Evolutionary conservation across 2,329 filamentous ascomycete species (phyloP).

Genomic region (Fusarium luffae): DNA sequence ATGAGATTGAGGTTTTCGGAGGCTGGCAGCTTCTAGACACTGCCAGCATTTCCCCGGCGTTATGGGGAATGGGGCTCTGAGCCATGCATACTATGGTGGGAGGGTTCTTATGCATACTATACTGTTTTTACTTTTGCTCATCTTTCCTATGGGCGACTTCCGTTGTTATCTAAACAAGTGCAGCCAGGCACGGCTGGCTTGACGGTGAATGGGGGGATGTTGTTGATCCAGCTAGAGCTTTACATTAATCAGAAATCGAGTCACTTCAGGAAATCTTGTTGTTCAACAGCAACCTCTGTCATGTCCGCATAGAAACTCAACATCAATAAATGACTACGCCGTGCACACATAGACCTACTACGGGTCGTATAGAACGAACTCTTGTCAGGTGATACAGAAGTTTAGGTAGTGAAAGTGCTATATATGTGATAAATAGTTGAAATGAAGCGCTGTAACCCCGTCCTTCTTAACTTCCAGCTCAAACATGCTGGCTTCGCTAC

Average conservation of each 20-base stretch:
- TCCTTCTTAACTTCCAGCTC: slow-evolving; percentile 23
- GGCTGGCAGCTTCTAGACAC: neutral
- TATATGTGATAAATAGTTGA: slow-evolving; percentile 38
- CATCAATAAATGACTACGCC: neutral
- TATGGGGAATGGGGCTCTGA: slow-evolving; percentile 3
- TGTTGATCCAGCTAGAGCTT: slow-evolving; percentile 11
- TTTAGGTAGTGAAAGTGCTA: slow-evolving; percentile 31
- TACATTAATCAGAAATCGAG: slow-evolving; percentile 29
- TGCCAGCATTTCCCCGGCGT: slow-evolving; percentile 5
- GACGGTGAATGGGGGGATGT: slow-evolving; percentile 2
- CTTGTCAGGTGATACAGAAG: neutral
- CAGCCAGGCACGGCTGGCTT: slow-evolving; percentile 20
- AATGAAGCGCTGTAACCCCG: slow-evolving; percentile 34
- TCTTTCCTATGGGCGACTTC: slow-evolving; percentile 12
- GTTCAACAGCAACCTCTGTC: neutral
- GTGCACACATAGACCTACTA: neutral
- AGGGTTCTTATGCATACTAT: slow-evolving; percentile 31
- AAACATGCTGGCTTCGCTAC: slow-evolving; percentile 19
- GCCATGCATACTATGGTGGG: slow-evolving; percentile 26
- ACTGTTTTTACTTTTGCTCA: slow-evolving; percentile 11
- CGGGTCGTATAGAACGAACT: no score
- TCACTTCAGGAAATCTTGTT: neutral
- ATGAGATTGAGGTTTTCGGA: slow-evolving; percentile 1
- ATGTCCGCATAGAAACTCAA: neutral
- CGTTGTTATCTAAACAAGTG: slow-evolving; percentile 12